Evolutionary conservation across 805 yeast species (phyloP), one percentile per base, ranked within the genome.

Genomic region (Naumovozyma dairenensis): DNA sequence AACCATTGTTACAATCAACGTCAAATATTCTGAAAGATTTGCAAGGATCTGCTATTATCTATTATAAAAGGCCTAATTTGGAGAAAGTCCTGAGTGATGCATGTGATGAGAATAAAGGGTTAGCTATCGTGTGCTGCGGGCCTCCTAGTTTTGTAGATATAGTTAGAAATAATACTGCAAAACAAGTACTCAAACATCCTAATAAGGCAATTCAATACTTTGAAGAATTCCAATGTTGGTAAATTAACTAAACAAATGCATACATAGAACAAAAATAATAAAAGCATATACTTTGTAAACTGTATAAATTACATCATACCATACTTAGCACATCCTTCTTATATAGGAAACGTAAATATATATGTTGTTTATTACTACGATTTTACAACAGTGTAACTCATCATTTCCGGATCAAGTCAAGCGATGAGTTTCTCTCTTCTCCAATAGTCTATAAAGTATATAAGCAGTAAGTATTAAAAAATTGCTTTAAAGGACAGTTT

Each of bases 201-300:
- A 52, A 65, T 12, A 61, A 67, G 31, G 66, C 81, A 28, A 69
- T 81, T 14, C 87, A 79, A 40, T 76, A 76, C 47, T 77, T 65
- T 49, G 94, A 84, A 51, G 87, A 80, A 49, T 66, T 79, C 31
- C 85, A 80, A 58, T 65, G 69, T 10, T 82, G 94, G 93, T 76
- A 49, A 40, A 24, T 10, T 20, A 20, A 20, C 22, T 20, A 20
- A 7, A 20, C 10, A 7, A 6, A 20, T 20, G 10, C 6, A 20
- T 6, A 20, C 22, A 10, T 10, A 20, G 6, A 6, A 20, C 10
- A 20, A 20, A 20, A 6, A 6, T 10, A 20, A 20, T 10, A 20
- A 20, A 7, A 20, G 6, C 10, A 20, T 20, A 10, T 6, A 7
- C 10, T 20, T 20, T n/a, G n/a, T n/a, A n/a, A 20, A 20, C 10